A percentile compares a stretch with the other conserved stretches of the same genome.
Conservation (phyloP, 176 grass and related monocot species). For the Neostapfia colusana region DNA sequence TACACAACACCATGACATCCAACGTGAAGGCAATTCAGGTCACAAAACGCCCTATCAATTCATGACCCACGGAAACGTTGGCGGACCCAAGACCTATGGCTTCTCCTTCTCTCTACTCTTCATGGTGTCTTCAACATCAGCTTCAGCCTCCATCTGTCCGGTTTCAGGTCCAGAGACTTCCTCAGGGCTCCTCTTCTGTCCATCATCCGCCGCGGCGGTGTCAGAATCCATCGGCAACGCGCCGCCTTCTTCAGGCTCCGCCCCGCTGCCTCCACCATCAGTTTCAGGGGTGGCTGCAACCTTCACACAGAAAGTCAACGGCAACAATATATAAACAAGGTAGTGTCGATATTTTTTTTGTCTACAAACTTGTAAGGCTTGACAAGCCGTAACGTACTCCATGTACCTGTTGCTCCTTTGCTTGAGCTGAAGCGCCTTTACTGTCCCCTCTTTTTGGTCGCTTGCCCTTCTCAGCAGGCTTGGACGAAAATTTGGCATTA, state of each 20-base stretch:
- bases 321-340: conserved; percentile 15
- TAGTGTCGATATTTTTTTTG: not conserved
- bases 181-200: conserved; percentile 71
- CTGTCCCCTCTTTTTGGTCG: conserved; percentile 72
- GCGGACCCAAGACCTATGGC: not conserved
- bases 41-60: too few relatives aligned
- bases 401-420: conserved; percentile 70
- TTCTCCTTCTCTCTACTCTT: conserved; percentile 20
- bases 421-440: conserved; percentile 54
- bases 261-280: conserved; percentile 68
- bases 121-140: conserved; percentile 47
- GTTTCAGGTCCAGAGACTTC: conserved; percentile 69
- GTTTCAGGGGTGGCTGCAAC: conserved; percentile 65
- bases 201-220: conserved; percentile 42
- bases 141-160: conserved; percentile 59
- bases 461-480: conserved; percentile 69
- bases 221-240: conserved; percentile 81
- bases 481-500: conserved; percentile 67
- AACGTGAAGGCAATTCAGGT: not conserved
- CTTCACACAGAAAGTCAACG: conserved; percentile 16
- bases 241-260: conserved; percentile 83
- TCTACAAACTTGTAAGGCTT: not conserved
- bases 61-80: too few relatives aligned
- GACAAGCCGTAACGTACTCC: not conserved
- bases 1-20: not conserved